A percentile compares a stretch with the other conserved stretches of the same genome.
Conservation (phyloP, 495 filamentous ascomycete species). For the Amniculicola lignicola region DNA sequence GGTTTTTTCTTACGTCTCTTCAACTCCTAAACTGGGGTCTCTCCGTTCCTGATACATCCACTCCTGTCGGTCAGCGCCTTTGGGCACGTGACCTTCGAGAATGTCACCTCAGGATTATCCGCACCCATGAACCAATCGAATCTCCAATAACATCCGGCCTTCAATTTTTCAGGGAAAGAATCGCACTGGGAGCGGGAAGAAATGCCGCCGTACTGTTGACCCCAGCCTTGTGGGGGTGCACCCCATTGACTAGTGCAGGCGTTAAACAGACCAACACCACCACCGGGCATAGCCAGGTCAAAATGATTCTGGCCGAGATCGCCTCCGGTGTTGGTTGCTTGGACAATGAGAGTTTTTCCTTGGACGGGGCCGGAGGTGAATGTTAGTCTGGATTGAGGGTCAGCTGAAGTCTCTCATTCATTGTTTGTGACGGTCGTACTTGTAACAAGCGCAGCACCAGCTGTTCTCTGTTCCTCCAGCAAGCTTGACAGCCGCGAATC, state of each 20-base stretch:
- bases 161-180: constrained; percentile 54
- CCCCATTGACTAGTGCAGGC: constrained; percentile 61
- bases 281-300: constrained; percentile 64
- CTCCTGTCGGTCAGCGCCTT: constrained; percentile 56
- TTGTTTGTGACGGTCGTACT: constrained; percentile 40
- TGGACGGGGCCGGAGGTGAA: constrained; percentile 56
- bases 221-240: constrained; percentile 56
- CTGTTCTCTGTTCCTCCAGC: constrained; percentile 49
- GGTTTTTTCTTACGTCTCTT: neutral
- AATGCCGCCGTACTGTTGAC: constrained; percentile 61
- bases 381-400: constrained; percentile 43
- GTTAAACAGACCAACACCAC: constrained; percentile 64
- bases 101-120: constrained; percentile 59
- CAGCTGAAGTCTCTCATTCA: neutral
- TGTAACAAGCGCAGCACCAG: constrained; percentile 69
- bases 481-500: constrained; percentile 61
- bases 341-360: constrained; percentile 65
- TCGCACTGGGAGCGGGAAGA: constrained; percentile 51
- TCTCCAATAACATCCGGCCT: constrained; percentile 64
- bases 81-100: constrained; percentile 59
- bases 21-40: constrained; percentile 19
- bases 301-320: constrained; percentile 60
- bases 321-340: constrained; percentile 64
- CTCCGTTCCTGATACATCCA: constrained; percentile 43
- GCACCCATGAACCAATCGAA: constrained; percentile 64